Evolutionary conservation across 1,284 basidiomycete genomes (phyloP).

Genomic region (Boletellus deceptivus): DNA sequence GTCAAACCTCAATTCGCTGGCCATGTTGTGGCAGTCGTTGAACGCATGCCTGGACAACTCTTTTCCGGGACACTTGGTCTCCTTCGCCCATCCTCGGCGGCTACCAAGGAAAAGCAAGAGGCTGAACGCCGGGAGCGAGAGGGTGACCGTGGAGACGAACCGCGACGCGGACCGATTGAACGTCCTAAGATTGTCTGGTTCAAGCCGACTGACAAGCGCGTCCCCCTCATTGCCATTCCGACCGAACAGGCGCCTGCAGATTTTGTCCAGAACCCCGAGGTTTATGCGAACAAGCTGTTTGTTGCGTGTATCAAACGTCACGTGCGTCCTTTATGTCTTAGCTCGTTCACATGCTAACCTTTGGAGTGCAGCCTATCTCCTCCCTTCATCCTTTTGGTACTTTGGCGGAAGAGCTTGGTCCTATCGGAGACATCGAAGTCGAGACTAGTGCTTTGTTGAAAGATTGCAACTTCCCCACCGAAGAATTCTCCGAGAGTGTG

Average conservation of each 20-base stretch:
- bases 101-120: conserved; percentile 99
- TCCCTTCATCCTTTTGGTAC: conserved; percentile 99
- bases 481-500: conserved; percentile 92
- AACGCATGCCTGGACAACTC: conserved; percentile 97
- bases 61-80: conserved; percentile 97
- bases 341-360: conserved; percentile 11
- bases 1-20: conserved; percentile 94
- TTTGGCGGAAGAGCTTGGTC: conserved; percentile 95
- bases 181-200: conserved; percentile 99
- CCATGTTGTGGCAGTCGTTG: conserved; percentile 98
- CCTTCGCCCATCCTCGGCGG: conserved; percentile 93
- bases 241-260: conserved; percentile 97
- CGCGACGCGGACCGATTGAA: conserved; percentile 72
- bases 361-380: conserved; percentile 69
- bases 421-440: conserved; percentile 97
- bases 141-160: conserved; percentile 83
- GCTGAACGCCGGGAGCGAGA: conserved; percentile 96
- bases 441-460: conserved; percentile 97
- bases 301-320: conserved; percentile 99
- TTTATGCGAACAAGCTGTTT: conserved; percentile 89
- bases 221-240: conserved; percentile 98
- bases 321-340: conserved; percentile 42
- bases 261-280: conserved; percentile 93
- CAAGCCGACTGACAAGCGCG: conserved; percentile 99
- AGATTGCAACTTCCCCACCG: conserved; percentile 97